Evolutionary conservation across 768 basidiomycete genomes (phyloP).

Genomic region (Dioszegia aurantiaca): DNA sequence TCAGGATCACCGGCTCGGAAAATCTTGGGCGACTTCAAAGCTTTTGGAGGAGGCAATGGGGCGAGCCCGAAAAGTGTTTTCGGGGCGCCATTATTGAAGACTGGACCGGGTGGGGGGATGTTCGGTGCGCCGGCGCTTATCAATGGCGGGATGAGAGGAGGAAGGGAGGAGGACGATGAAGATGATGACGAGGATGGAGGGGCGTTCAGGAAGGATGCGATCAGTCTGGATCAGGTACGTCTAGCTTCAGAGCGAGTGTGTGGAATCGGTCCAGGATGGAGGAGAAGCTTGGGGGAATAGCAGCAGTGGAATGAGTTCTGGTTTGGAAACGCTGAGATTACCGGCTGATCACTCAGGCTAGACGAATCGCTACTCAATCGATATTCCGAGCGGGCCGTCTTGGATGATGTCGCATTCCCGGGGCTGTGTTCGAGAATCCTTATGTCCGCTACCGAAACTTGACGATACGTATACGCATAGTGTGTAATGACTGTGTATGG

Average conservation of each 20-base stretch:
- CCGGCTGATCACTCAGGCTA: constrained; percentile 41
- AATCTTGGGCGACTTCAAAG: constrained; percentile 68
- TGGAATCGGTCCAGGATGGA: too few species aligned
- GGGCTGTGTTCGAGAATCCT: too few species aligned
- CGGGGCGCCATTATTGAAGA: constrained; percentile 59
- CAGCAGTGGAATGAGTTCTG: too few species aligned
- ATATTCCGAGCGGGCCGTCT: constrained; percentile 39
- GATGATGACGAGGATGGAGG: constrained; percentile 64
- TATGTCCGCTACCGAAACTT: too few species aligned
- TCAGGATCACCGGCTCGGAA: constrained; percentile 64
- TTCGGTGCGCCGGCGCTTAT: constrained; percentile 38
- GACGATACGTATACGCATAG: too few species aligned
- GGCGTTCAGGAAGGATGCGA: constrained; percentile 62
- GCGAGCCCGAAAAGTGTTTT: constrained; percentile 69
- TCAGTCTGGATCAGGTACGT: constrained; percentile 84
- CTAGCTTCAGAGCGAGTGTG: too few species aligned
- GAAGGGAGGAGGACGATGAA: constrained; percentile 65
- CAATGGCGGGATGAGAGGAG: constrained; percentile 56
- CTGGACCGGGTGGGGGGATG: constrained; percentile 45
- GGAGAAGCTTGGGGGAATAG: too few species aligned
- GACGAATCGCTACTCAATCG: constrained; percentile 50
- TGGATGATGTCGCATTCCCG: constrained; percentile 10
- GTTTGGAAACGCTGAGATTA: too few species aligned
- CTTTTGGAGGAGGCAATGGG: constrained; percentile 56
- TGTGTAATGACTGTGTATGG: too few species aligned